Evolutionary conservation across 2,329 filamentous ascomycete genomes (phyloP).

Genomic region (Verticillium albo-atrum): DNA sequence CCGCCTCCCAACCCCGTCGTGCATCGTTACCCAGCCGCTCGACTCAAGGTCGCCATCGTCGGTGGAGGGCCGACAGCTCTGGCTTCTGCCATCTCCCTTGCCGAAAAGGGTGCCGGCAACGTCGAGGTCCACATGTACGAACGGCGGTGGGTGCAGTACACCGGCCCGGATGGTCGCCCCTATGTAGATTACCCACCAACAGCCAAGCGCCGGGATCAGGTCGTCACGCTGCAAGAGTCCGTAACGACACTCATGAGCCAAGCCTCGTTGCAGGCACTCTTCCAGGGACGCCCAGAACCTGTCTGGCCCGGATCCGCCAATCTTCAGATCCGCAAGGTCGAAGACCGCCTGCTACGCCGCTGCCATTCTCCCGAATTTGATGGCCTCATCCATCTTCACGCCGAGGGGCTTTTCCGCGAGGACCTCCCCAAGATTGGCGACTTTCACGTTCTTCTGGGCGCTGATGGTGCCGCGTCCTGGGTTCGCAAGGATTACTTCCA

Average conservation of each 20-base stretch:
- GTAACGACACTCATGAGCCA: constrained; percentile 24
- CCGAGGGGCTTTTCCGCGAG: constrained; percentile 22
- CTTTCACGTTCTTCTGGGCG: constrained; percentile 29
- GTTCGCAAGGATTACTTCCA: constrained; percentile 26
- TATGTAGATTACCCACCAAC: constrained; percentile 23
- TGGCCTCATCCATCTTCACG: constrained; percentile 25
- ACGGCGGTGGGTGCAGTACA: constrained; percentile 22
- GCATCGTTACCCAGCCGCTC: constrained; percentile 20
- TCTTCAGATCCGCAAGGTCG: constrained; percentile 32
- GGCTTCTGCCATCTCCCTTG: constrained; percentile 25
- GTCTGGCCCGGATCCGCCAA: constrained; percentile 32
- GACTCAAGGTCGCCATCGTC: constrained; percentile 24
- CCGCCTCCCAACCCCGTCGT: constrained; percentile 16
- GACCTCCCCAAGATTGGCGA: constrained; percentile 24
- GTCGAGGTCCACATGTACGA: constrained; percentile 30
- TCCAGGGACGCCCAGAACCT: constrained; percentile 24
- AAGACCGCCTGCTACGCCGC: constrained; percentile 27
- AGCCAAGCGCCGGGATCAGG: constrained; percentile 26
- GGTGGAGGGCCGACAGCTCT: constrained; percentile 27
- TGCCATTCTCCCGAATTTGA: constrained; percentile 25
- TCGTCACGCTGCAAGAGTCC: constrained; percentile 29
- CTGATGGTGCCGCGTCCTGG: constrained; percentile 30
- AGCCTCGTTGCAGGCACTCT: constrained; percentile 21
- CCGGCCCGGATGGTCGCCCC: constrained; percentile 10
- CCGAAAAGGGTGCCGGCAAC: constrained; percentile 24